Base-by-base conservation (phyloP, 257 asterid genomes). In the Penstemon davidsonii region DNA sequence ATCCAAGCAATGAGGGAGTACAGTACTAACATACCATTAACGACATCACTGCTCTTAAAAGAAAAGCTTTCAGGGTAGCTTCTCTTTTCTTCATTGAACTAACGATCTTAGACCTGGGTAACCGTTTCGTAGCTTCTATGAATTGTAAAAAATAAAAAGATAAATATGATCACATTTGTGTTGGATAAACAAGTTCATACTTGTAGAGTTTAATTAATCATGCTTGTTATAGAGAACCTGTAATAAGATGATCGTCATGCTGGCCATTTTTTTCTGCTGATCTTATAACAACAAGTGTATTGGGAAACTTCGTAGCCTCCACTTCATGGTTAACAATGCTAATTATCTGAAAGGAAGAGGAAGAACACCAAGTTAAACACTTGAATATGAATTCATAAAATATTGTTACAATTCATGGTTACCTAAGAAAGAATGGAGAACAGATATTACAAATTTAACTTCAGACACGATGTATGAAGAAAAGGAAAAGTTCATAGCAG, bases 71-170 rank as follows among this genome's bases (percentile, higher is more conserved):
- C 75, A 89, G 82, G 71, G 87, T 74, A 70, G 71, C 74, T 74
- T 85, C 90, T 77, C 96, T 82, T 79, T 78, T 87, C 85, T 78
- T 86, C 83, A 83, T 83, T 44, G 85, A 80, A 68, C 55, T 80
- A 65, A 78, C 54, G 73, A 84, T 66, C 83, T 80, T 83, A 45
- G 80, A 70, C 69, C 79, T 61, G 43, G 86, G 74, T 65, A 80
- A 62, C 56, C 72, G 61, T 67, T 83, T 81, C 74, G 60, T 79
- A 73, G 81, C 96, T 84, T 78, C 70, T 56, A 56, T 62, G 51
- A 51, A 46, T 37, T 67, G 15, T 66, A 74, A 54, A 71, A 42
- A 56, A 38, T 69, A 50, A 65, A 66, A 75, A 60, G 11, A 60
- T 58, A 56, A 46, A 42, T 49, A 39, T 73, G 66, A 60, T 71